phyloP scores from a whole-genome alignment of 2,329 filamentous ascomycete species.

The Sordariomycetes sp. region DNA sequence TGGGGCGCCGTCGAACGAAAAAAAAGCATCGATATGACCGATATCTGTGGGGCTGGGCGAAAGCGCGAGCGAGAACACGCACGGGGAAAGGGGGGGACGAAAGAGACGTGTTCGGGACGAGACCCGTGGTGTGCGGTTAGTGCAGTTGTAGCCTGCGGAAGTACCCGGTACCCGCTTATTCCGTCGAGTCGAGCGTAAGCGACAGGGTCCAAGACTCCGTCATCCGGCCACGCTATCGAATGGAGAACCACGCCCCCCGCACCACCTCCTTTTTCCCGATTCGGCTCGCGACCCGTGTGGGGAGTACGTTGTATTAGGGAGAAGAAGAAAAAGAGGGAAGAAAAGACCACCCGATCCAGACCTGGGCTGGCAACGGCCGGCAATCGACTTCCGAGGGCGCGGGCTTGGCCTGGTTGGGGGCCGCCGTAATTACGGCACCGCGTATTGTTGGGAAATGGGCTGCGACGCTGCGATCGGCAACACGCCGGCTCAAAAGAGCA shows the following conservation, averaged over 20 bases:
- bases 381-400: not conserved
- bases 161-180: not conserved
- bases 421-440: not conserved
- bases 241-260: not conserved
- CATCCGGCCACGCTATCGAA: not conserved
- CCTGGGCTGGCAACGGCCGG: not conserved
- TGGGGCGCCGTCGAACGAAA: not conserved
- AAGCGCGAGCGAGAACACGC: not conserved
- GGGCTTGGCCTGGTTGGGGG: not conserved
- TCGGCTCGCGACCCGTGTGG: too few relatives aligned
- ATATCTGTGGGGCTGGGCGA: not conserved
- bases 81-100: not conserved
- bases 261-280: not conserved
- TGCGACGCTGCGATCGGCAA: too few relatives aligned
- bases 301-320: too few relatives aligned
- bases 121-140: not conserved
- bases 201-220: not conserved
- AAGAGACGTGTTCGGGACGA: not conserved
- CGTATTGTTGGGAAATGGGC: too few relatives aligned
- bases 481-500: too few relatives aligned
- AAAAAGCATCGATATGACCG: not conserved
- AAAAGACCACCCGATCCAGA: not conserved
- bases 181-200: not conserved
- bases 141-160: not conserved
- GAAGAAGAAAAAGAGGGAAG: too few relatives aligned